Base-by-base conservation (phyloP, 352 stramenopile species). In the Globisporangium canariense region DNA sequence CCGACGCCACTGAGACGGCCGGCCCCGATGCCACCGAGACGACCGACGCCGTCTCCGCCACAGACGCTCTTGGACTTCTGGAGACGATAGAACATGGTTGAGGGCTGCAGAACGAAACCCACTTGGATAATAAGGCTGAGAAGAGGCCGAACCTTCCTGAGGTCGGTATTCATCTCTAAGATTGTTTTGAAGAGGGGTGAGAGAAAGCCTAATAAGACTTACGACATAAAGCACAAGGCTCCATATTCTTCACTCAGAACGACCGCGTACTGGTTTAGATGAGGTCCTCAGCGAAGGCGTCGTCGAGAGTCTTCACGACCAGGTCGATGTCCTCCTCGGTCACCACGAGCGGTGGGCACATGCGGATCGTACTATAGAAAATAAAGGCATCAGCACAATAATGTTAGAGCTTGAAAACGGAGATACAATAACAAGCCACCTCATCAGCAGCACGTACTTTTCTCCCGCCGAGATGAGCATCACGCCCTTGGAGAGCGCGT, bases 381-480 rank as follows among this genome's bases (percentile, higher is more conserved):
- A 61, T 38, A 60, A 45, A 63, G 32, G 50, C 53, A 11, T 51
- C 25, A 59, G 41, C 11, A 58, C 43, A n/a, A 58, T 34, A 49
- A 49, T 4, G 36, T 43, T 58, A 43, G 30, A 28, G 25, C 32
- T 56, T 41, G 60, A 58, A 64, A 13, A 36, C 25, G 58, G 34
- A 45, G 2, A 46, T 11, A 55, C 45, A 16, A 59, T 38, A 50
- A 40, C 18, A 50, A 65, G 36, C 4, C 51, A 43, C 14, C 11
- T 45, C 40, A 45, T 18, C 40, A 47, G 3, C 43, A 60, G 32
- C 10, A 80, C 78, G 54, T 75, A 93, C 84, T 91, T 91, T 71
- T 93, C 83, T 34, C 88, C 88, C 25, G 77, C 88, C 18, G 81
- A 88, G 71, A 95, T 94, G 65, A 93, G 74, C 58, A 96, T 78